Evolutionary conservation across 2,329 filamentous ascomycete species (phyloP), one percentile per base, ranked within the genome.

Genomic region (Nothomitra cinnamomea): DNA sequence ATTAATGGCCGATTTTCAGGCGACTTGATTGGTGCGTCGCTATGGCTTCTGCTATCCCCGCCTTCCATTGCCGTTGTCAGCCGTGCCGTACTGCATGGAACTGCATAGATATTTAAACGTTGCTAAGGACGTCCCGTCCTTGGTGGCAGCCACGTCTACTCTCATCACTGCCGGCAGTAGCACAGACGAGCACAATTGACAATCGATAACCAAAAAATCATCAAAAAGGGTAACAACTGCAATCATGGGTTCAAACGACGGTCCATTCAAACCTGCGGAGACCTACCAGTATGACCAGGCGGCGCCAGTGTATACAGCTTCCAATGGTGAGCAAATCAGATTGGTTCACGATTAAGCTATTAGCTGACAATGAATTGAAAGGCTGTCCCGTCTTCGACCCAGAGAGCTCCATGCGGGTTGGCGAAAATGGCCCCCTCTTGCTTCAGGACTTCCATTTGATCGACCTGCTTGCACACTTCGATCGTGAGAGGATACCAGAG

Each of bases 371-470:
- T 32, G 28, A 32, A 32, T 10, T 32, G 28, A 32, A 32, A 21
- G 52, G 52, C 4, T 53, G 52, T 15, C 53, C 53, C 5, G 47
- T 54, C 21, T 41, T 51, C 12, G 47, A 80, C 58, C 75, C 76
- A 1, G 79, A 80, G 59, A 76, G 77, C 60, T 61, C 71, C 0
- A 76, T 80, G 64, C 67, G 76, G 25, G 72, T 67, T 2, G 76
- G 76, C 58, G 73, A 77, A 59, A 77, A 75, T 43, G 78, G 78
- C 0, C 77, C 77, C 28, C 68, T 80, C 0, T 70, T 81, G 1
- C 65, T 79, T 58, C 69, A 78, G 47, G 76, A 80, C 59, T 78
- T 76, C n/a, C 76, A 79, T 52, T 61, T 82, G n/a, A 74, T 82
- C 55, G 77, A 81, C 57, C 72, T 75, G 0, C 65, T 82, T 0